Evolutionary conservation across 116 monocot species (phyloP).

Genomic region (Cymodocea nodosa): DNA sequence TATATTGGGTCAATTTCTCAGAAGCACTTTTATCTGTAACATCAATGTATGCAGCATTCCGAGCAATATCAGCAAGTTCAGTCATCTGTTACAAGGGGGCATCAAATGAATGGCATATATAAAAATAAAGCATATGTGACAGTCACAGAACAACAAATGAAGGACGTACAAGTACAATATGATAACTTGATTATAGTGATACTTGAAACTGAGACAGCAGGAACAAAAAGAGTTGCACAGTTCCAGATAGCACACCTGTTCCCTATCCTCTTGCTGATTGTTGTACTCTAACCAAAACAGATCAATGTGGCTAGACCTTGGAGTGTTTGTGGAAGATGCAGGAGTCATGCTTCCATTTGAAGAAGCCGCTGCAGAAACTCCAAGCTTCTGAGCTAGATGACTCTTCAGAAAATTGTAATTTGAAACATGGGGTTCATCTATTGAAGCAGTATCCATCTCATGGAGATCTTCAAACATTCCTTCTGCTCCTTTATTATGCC

Average conservation of each 20-base stretch:
- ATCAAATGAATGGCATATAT: too few species aligned
- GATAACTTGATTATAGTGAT: background rate
- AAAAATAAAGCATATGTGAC: background rate
- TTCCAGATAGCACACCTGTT: conserved; percentile 25
- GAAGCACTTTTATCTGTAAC: conserved; percentile 22
- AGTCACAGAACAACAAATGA: background rate
- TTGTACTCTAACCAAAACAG: conserved; percentile 61
- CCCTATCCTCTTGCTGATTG: conserved; percentile 42
- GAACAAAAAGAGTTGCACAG: background rate
- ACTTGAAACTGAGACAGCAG: background rate
- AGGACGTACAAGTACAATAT: background rate
- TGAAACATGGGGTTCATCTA: conserved; percentile 35
- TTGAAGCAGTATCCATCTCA: conserved; percentile 66
- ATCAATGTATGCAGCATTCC: conserved; percentile 24
- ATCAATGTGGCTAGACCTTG: conserved; percentile 49
- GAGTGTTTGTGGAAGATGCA: conserved; percentile 46
- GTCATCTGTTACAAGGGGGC: conserved; percentile 30
- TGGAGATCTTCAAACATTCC: conserved; percentile 81
- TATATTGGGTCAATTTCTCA: conserved; percentile 22
- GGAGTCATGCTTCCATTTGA: conserved; percentile 54
- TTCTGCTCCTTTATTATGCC: conserved; percentile 54
- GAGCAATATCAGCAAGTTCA: conserved; percentile 51
- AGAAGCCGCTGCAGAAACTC: conserved; percentile 18
- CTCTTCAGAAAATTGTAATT: conserved; percentile 26
- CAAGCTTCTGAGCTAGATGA: conserved; percentile 31